A percentile compares a stretch with the other conserved stretches of the same genome.
These are phyloP conservation scores for Ashbya aceris DNA, from an alignment of 1,139 yeast genomes.

Conservation along the genomic window DNA sequence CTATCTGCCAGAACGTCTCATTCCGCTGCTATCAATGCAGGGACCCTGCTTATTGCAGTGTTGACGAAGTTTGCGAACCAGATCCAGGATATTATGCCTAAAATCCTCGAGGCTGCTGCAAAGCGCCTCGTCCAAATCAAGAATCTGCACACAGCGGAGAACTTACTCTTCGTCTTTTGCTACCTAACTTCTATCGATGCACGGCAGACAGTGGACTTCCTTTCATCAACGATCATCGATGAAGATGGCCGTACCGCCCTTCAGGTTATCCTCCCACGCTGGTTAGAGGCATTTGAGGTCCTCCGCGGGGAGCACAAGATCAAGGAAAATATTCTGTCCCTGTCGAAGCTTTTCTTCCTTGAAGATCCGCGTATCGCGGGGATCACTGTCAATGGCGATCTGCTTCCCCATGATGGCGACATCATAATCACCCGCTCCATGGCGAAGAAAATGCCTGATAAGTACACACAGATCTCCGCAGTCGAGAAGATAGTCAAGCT, in stretches of 20 bases:
- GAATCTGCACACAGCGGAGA: conserved; percentile 66
- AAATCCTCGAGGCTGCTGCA: conserved; percentile 63
- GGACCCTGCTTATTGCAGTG: conserved; percentile 57
- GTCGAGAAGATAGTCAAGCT: conserved; percentile 65
- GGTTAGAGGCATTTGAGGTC: conserved; percentile 78
- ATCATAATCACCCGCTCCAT: conserved; percentile 78
- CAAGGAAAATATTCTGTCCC: conserved; percentile 59
- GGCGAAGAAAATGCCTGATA: conserved; percentile 58
- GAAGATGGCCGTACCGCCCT: conserved; percentile 33
- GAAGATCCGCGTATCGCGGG: conserved; percentile 44
- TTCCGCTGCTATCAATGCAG: conserved; percentile 69
- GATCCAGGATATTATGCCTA: conserved; percentile 42
- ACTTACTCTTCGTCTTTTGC: conserved; percentile 68
- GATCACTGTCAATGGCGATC: conserved; percentile 67
- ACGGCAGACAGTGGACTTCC: conserved; percentile 49
- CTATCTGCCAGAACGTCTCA: conserved; percentile 67
- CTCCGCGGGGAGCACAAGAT: conserved; percentile 73
- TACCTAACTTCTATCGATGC: conserved; percentile 57
- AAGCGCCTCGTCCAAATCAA: conserved; percentile 54
- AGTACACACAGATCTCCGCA: conserved; percentile 58
- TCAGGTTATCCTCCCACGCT: conserved; percentile 49
- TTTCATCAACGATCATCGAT: conserved; percentile 37
- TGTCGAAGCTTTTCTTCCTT: conserved; percentile 53
- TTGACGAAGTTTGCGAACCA: conserved; percentile 47
- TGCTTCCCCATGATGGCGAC: conserved; percentile 47